Evolutionary conservation across 768 basidiomycete species (phyloP), one percentile per base, ranked within the genome.

Genomic region (Xerocomellus intermedius): DNA sequence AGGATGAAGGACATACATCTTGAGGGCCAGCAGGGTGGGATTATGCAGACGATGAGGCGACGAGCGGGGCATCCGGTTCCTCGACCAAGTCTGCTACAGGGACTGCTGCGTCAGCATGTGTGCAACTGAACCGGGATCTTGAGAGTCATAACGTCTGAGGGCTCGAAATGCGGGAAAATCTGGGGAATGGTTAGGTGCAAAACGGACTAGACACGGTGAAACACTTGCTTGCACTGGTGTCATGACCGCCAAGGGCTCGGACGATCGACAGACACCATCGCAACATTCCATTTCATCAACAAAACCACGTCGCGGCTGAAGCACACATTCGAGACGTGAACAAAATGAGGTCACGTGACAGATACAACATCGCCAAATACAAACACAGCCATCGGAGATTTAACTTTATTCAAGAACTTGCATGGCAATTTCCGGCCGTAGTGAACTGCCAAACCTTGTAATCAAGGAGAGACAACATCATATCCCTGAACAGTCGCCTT

Each of bases 231-330:
- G 55, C 13, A 41, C 50, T 38, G 30, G 48, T 66, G 66, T 61
- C 67, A 62, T 67, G 73, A 64, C 68, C 68, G 71, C 75, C 75
- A 73, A 69, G 53, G 49, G 65, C 60, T 73, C 70, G 78, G 77
- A 82, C 75, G 78, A 78, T 76, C 69, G 76, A 75, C 74, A 74
- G 74, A 71, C 75, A 75, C 73, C 86, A 86, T 86, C 84, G 84
- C 84, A 79, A 87, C 87, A 89, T 89, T 85, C 85, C 86, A 89
- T 87, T 79, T 78, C 84, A 80, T 69, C 19, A 9, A 59, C 26
- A 33, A n/a, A 16, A 32, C 28, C 17, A 45, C 21, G 35, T 52
- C 22, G 32, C 17, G 4, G 38, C 35, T 5, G 14, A 38, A 8
- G 17, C 13, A 16, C 22, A 55, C 38, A 52, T 36, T 13, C 8